Evolutionary conservation across 495 filamentous ascomycete genomes (phyloP).

Genomic region (Ascobolus immersus): DNA sequence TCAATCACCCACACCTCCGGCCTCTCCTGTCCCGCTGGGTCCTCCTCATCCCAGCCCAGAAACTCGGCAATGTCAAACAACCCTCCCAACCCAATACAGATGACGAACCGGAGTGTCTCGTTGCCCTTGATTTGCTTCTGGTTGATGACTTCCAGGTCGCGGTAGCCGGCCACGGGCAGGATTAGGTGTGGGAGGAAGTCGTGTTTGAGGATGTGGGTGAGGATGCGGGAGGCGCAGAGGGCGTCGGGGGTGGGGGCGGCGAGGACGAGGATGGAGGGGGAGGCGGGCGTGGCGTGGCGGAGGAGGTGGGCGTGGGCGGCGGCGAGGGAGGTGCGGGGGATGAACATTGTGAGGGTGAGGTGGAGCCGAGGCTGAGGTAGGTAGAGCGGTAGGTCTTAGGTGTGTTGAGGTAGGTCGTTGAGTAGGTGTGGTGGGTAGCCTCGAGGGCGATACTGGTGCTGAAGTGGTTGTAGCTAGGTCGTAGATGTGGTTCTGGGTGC

Average conservation of each 20-base stretch:
- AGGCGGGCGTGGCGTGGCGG: conserved; percentile 52
- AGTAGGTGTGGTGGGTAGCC: too few relatives aligned
- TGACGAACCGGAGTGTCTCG: conserved; percentile 28
- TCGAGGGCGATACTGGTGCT: too few relatives aligned
- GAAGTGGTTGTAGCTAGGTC: too few relatives aligned
- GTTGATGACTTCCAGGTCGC: conserved; percentile 37
- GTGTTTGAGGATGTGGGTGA: conserved; percentile 70
- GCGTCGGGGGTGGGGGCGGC: conserved; percentile 87
- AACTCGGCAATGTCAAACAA: conserved; percentile 59
- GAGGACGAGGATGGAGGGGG: conserved; percentile 74
- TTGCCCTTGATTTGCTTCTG: conserved; percentile 10
- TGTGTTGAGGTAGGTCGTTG: too few relatives aligned
- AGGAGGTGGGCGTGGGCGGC: conserved; percentile 76
- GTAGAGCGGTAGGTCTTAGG: too few relatives aligned
- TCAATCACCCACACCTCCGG: conserved; percentile 92
- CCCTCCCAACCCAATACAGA: conserved; percentile 81
- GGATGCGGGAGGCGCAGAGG: conserved; percentile 81
- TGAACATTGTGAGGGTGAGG: conserved; percentile 46
- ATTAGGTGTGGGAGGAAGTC: conserved; percentile 98
- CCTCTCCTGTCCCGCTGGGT: conserved; percentile 29
- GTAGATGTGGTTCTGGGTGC: too few relatives aligned
- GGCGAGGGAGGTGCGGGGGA: conserved; percentile 65
- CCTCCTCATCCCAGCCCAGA: conserved; percentile 38
- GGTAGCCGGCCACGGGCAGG: conserved; percentile 78
- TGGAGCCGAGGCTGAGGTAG: too few relatives aligned